A percentile compares a stretch with the other conserved stretches of the same genome.
Evolutionary conservation across 2,329 filamentous ascomycete species (phyloP).

Genomic region (Phaeosphaeriaceae sp.): DNA sequence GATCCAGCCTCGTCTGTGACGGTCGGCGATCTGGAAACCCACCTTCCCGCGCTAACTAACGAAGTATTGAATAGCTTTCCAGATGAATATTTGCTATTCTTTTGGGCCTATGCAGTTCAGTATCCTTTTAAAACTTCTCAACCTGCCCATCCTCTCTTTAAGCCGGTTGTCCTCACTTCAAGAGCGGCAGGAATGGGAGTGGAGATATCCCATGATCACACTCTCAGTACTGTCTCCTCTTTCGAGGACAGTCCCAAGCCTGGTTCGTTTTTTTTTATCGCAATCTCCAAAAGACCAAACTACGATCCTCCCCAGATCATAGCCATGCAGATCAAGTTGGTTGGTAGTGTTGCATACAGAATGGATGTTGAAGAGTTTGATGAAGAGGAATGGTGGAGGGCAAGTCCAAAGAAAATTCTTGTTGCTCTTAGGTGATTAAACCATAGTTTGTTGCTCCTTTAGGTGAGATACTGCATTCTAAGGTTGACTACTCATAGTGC

Average conservation of each 20-base stretch:
- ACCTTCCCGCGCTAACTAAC: background rate
- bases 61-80: background rate
- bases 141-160: no score
- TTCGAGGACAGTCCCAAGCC: no score
- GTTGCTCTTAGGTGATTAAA: background rate
- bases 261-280: background rate
- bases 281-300: background rate
- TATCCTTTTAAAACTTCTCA: background rate
- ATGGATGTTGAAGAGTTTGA: background rate
- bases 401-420: background rate
- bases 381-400: background rate
- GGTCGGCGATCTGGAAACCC: background rate
- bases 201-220: no score
- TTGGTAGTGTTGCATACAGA: background rate
- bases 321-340: background rate
- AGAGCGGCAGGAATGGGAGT: background rate
- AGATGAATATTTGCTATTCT: background rate
- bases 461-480: no score
- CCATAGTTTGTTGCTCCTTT: background rate
- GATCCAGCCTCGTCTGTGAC: background rate
- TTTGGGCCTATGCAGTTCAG: background rate
- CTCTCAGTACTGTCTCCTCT: no score
- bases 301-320: background rate
- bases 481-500: no score
- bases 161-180: no score